These are phyloP conservation scores for Guillardia theta DNA, from an alignment of 78 protist species.

Conservation along the genomic window DNA sequence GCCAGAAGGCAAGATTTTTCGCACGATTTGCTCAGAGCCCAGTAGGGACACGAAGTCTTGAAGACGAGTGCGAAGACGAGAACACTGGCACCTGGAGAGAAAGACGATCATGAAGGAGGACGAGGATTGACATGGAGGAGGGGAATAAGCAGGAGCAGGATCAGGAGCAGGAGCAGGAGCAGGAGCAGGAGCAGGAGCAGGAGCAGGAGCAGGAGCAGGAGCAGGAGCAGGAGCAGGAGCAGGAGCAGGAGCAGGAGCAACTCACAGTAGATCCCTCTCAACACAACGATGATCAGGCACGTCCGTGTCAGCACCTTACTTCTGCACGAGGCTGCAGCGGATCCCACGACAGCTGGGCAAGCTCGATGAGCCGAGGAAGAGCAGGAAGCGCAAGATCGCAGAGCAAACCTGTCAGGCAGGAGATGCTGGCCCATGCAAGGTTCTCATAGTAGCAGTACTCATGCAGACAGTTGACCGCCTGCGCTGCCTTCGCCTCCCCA, in stretches of 20 bases:
- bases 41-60: no score
- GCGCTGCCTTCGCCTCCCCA: not conserved
- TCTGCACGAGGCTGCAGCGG: not conserved
- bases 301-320: not conserved
- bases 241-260: not conserved
- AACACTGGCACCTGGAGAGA: not conserved
- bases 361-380: not conserved
- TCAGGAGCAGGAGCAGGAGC: not conserved
- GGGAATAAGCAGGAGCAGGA: not conserved
- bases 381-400: not conserved
- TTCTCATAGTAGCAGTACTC: not conserved
- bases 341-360: not conserved
- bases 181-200: not conserved
- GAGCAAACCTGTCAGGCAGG: not conserved
- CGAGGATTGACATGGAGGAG: not conserved
- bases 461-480: not conserved
- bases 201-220: not conserved
- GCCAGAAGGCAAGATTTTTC: no score
- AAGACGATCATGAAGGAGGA: not conserved
- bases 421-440: not conserved
- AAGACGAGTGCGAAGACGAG: no score
- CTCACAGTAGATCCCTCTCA: not conserved
- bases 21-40: no score
- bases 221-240: not conserved
- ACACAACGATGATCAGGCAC: not conserved